A percentile compares a stretch with the other conserved stretches of the same genome.
These are phyloP conservation scores for Neonectria sp. DNA, from an alignment of 2,329 filamentous ascomycete genomes.

Conservation along the genomic window DNA sequence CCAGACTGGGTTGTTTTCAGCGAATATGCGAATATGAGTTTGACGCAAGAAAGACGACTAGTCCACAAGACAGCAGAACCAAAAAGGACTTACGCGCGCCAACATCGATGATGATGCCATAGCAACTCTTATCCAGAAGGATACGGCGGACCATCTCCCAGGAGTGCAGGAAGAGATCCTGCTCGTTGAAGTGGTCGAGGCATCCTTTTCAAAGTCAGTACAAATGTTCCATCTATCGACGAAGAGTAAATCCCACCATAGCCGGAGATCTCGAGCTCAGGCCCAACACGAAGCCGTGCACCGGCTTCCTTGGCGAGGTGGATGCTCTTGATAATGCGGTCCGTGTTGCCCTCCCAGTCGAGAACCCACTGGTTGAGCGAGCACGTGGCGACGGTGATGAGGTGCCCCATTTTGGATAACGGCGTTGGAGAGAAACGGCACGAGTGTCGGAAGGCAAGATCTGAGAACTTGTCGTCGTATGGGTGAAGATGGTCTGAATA, in stretches of 20 bases:
- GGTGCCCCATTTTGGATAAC: constrained; percentile 28
- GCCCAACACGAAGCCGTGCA: constrained; percentile 74
- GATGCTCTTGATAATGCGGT: constrained; percentile 76
- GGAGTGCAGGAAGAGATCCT: constrained; percentile 51
- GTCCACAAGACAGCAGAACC: constrained; percentile 29
- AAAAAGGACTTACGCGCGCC: constrained; percentile 41
- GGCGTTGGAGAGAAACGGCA: not conserved
- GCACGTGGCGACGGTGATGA: constrained; percentile 53
- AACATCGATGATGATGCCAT: constrained; percentile 57
- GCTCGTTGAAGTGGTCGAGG: constrained; percentile 76
- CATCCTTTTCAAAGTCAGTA: constrained; percentile 45
- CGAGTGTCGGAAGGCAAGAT: not conserved
- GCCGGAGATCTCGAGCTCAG: constrained; percentile 63
- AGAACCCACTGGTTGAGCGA: constrained; percentile 57
- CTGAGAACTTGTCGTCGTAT: not conserved
- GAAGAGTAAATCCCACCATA: constrained; percentile 50
- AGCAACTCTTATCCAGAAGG: constrained; percentile 50
- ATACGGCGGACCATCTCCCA: constrained; percentile 53
- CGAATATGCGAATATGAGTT: not conserved
- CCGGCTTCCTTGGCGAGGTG: constrained; percentile 70
- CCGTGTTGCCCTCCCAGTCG: constrained; percentile 67
- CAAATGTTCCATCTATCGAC: not conserved
- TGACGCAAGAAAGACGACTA: not conserved
- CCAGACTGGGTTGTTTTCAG: not conserved
- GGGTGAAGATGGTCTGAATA: not conserved